A percentile compares a stretch with the other conserved stretches of the same genome.
Conservation (phyloP, 305 asterid species). For the Caryopteris hybrid region DNA sequence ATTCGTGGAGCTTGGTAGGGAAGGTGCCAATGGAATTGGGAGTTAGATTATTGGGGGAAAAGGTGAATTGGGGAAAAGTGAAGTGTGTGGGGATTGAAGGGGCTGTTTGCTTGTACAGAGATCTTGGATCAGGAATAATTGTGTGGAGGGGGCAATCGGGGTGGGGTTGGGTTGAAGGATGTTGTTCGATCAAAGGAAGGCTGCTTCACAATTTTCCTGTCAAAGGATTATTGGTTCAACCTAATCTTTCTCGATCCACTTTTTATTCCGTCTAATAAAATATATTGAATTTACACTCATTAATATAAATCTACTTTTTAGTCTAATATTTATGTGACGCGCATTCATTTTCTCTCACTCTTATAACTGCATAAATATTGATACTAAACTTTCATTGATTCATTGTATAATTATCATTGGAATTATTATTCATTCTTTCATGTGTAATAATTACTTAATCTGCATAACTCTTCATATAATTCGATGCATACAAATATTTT, state of each 20-base stretch:
- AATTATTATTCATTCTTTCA: too few species aligned
- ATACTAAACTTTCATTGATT: too few species aligned
- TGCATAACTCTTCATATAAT: too few species aligned
- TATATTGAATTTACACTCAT: too few species aligned
- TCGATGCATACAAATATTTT: too few species aligned
- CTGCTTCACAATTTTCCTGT: slow-evolving; percentile 32
- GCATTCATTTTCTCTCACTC: too few species aligned
- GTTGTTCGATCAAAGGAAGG: slow-evolving; percentile 26
- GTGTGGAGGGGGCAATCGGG: slow-evolving; percentile 52
- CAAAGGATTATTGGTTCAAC: slow-evolving; percentile 54
- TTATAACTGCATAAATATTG: too few species aligned
- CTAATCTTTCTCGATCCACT: slow-evolving; percentile 33
- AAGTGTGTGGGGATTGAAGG: slow-evolving; percentile 62
- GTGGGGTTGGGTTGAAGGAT: slow-evolving; percentile 71
- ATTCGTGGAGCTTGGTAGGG: slow-evolving; percentile 49
- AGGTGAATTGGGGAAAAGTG: slow-evolving; percentile 45
- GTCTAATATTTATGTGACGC: too few species aligned
- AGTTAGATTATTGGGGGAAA: slow-evolving; percentile 30
- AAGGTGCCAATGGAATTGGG: slow-evolving; percentile 54
- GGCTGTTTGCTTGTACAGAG: slow-evolving; percentile 53
- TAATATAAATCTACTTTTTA: too few species aligned
- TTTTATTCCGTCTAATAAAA: neutral
- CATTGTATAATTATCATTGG: too few species aligned
- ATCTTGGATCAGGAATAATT: slow-evolving; percentile 51
- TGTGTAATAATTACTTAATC: too few species aligned